Base-by-base conservation (phyloP, 306 rosid genomes). In the Rosa persica region DNA sequence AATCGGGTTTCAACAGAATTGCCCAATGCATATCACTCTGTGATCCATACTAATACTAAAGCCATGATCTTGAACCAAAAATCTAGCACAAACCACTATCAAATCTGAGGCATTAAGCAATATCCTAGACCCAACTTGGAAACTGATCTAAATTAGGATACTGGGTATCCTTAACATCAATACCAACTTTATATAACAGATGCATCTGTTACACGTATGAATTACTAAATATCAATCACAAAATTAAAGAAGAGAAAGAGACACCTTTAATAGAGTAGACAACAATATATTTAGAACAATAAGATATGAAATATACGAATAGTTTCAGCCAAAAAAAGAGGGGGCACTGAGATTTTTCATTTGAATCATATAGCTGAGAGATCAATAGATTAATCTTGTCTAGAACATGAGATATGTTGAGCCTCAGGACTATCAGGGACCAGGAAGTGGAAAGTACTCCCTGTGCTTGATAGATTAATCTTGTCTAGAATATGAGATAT, bases 231-330 rank as follows among this genome's bases (percentile, higher is more conserved):
- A 30, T 12, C 39, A 62, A 0, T 1, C 4, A 25, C 70, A 30
- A 3, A 17, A 66, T 66, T 16, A 60, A 12, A 2, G 6, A 20
- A 46, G 51, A 62, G 12, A 81, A 47, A 64, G 12, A 82, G 57
- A 4, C n/a, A 93, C 99, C 98, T 89, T 93, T 30, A 30, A 30
- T 30, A 30, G 34, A 30, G 34, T 30, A 3, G 34, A 30, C 34
- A 30, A 3, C 34, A 30, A 30, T 30, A 30, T 30, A 30, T 30
- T 30, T 30, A 30, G 34, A 30, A 30, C 34, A 30, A 30, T 30
- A 30, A 30, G 1, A 30, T 30, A 30, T 30, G 34, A 30, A 30
- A 30, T 30, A 30, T 30, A 1, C 34, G 2, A 30, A 30, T 30
- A 30, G 34, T 30, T 30, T 30, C 34, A 30, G 34, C 34, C 34